Evolutionary conservation across 495 filamentous ascomycete genomes (phyloP).

Genomic region (Copromyces sp.): DNA sequence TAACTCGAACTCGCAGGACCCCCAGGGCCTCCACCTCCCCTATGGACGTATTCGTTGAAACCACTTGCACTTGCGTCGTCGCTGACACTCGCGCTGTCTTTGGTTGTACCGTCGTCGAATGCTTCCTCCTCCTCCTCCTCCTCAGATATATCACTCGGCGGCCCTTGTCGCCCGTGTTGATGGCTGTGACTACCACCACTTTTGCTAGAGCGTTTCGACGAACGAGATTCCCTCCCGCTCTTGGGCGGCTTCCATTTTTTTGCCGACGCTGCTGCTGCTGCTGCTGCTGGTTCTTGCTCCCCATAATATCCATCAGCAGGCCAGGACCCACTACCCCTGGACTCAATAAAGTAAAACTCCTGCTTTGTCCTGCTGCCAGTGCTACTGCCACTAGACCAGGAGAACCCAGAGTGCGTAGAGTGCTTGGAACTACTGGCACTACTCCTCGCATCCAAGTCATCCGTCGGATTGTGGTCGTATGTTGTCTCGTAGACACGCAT

Average conservation of each 20-base stretch:
- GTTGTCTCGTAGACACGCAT: slow-evolving; percentile 15
- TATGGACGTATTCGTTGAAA: neutral
- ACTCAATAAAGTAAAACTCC: slow-evolving; percentile 14
- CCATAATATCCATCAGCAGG: neutral
- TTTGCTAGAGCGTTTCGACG: neutral
- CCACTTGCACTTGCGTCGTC: neutral
- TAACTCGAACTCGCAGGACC: neutral
- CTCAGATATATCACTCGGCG: neutral
- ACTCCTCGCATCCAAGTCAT: slow-evolving; percentile 14
- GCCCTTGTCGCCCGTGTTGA: neutral
- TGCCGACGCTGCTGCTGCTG: neutral
- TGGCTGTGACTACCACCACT: neutral
- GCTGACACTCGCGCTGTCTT: slow-evolving; percentile 1
- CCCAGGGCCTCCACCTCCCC: neutral
- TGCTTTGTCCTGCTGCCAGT: neutral
- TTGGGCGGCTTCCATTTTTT: neutral
- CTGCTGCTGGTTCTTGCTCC: neutral
- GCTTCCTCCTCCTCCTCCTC: slow-evolving; percentile 5
- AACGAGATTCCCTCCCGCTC: slow-evolving; percentile 1
- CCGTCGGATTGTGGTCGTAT: neutral
- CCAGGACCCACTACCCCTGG: slow-evolving; percentile 3
- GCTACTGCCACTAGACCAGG: slow-evolving; percentile 5
- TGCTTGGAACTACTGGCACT: neutral
- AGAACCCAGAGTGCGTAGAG: neutral
- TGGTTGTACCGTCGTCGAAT: slow-evolving; percentile 3